Evolutionary conservation across 768 basidiomycete species (phyloP).

Genomic region (Postia placenta): DNA sequence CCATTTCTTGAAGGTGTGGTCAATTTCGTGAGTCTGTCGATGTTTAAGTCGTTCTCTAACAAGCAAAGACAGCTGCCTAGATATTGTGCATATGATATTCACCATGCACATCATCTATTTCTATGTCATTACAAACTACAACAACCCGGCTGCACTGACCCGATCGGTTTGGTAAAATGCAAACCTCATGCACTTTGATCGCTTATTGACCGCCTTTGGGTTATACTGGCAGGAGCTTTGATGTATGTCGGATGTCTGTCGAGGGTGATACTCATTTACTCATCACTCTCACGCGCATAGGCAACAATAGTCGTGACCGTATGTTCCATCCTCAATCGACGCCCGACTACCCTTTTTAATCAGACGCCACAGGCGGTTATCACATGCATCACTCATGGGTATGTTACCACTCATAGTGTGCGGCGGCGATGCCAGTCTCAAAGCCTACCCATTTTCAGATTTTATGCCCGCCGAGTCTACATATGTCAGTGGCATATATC

Average conservation of each 20-base stretch:
- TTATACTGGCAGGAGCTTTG: conserved; percentile 7
- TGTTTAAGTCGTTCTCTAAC: background rate
- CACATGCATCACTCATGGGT: conserved; percentile 8
- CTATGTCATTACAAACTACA: conserved; percentile 10
- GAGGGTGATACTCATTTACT: background rate
- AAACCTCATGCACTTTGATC: background rate
- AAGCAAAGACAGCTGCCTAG: conserved; percentile 3
- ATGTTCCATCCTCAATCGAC: background rate
- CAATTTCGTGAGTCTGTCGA: background rate
- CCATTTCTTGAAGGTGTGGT: conserved; percentile 8
- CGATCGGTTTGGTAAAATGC: conserved; percentile 8
- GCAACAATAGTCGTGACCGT: conserved; percentile 1
- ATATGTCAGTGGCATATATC: conserved; percentile 1
- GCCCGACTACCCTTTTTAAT: background rate
- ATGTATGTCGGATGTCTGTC: background rate
- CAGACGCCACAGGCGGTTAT: conserved; percentile 5
- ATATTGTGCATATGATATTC: conserved; percentile 7
- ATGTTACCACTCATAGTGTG: background rate
- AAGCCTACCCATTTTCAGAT: background rate
- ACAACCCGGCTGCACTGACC: conserved; percentile 5
- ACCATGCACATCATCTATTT: conserved; percentile 13
- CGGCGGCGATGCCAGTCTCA: background rate
- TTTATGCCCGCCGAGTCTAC: conserved; percentile 11
- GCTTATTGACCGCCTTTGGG: background rate
- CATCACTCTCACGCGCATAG: background rate